Base-by-base conservation (phyloP, 495 filamentous ascomycete species). In the Collariella sp. region DNA sequence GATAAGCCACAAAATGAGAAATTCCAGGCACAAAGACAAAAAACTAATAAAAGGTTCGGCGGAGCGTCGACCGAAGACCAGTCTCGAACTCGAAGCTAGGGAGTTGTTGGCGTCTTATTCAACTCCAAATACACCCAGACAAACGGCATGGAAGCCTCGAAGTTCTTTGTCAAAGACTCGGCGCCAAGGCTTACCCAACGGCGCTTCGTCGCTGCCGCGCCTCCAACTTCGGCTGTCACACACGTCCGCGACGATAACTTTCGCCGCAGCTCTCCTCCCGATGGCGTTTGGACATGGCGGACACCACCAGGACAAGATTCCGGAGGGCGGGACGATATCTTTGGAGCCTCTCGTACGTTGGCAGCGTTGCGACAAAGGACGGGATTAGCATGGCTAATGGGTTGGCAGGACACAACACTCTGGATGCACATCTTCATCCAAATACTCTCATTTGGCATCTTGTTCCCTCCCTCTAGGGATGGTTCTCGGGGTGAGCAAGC, bases 391-490 rank as follows among this genome's bases (percentile, higher is more conserved):
- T 19, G 15, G 34, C 54, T 52, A 50, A 55, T 45, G 36, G 15
- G 5, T 16, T 18, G 24, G 12, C 56, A 91, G 85, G 89, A 96
- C 61, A 75, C 81, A 46, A 93, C 79, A 62, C 67, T 98, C 83
- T 98, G 91, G 93, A 73, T 84, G 26, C 93, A 98, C 68, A 96
- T 98, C 61, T 77, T 94, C 52, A 64, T 94, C n/a, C 90, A 95
- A 79, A 84, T 83, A 54, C 59, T 88, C 24, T 77, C 89, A 23
- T 97, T 94, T 77, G 93, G 93, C 49, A 70, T 97, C 44, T 78
- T 97, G 38, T 96, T 97, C 62, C 93, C 93, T 9, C 74, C 93
- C 93, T 9, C 74, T 88, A 19, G 93, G 94, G 43, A 96, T 98
- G 91, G 91, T 98, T 33, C 75, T 97, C 11, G 91, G 93, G 33